Evolutionary conservation across 1,284 basidiomycete species (phyloP), one percentile per base, ranked within the genome.

Genomic region (Puccinia horiana): DNA sequence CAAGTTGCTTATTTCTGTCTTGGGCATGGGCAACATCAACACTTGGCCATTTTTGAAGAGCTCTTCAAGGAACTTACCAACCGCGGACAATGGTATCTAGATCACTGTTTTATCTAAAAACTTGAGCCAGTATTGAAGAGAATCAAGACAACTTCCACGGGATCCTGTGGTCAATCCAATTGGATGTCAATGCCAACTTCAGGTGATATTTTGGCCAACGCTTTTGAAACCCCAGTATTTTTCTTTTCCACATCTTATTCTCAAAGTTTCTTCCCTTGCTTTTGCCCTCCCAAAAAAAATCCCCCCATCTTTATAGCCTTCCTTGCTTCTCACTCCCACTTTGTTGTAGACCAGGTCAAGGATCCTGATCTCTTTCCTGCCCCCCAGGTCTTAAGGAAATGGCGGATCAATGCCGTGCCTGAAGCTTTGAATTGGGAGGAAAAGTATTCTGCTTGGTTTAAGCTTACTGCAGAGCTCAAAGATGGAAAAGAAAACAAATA

Each of bases 231-330:
- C 6, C 70, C 70, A 2, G 47, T 73, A 1, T 73, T 73, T 29
- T 73, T 73, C 26, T 73, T 49, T 12, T 73, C 70, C 6, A 8
- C 23, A 32, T 16, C 47, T 73, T 16, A 20, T n/a, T 73, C 70
- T 35, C 70, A 52, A 73, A 35, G 26, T 18, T 73, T 73, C 20
- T 54, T 73, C 20, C 70, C 70, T 37, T 26, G 54, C 6, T 73
- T 73, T 9, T 73, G 16, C 29, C 47, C 29, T 6, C 70, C 70
- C 52, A 73, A 73, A 12, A 35, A 73, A 11, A 73, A 73, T 2
- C 44, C 42, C 2, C 70, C 70, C 9, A 73, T 73, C 2, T 73
- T 73, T 29, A 8, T 73, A 35, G 70, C 47, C 35, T 42, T 52
- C 12, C 3, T 49, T 49, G 29, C 37, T 49, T 18, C 1, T 8